Evolutionary conservation across 108 stramenopile species (phyloP).

Genomic region (Skeletonema tropicum): DNA sequence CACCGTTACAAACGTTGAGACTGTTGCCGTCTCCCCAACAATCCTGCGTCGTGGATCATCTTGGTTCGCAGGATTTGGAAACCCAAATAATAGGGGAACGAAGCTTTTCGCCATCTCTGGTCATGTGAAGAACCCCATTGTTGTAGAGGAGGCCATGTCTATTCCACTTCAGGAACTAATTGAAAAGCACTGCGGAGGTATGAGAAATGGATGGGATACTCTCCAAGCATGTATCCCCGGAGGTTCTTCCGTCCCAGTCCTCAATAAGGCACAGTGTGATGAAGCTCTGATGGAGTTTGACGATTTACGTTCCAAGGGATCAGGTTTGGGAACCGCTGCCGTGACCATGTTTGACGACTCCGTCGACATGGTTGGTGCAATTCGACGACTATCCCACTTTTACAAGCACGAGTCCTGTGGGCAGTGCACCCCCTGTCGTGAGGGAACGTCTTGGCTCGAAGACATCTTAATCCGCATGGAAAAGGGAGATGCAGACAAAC

Average conservation of each 20-base stretch:
- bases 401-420: constrained; percentile 99
- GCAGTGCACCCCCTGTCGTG: constrained; percentile 99
- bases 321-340: constrained; percentile 98
- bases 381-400: constrained; percentile 99
- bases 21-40: constrained; percentile 97
- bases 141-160: constrained; percentile 99
- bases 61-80: constrained; percentile 98
- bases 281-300: constrained; percentile 99
- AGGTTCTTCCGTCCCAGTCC: constrained; percentile 98
- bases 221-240: constrained; percentile 99
- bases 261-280: constrained; percentile 95
- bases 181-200: constrained; percentile 99
- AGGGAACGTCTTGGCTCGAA: constrained; percentile 95
- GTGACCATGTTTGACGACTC: constrained; percentile 99
- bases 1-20: constrained; percentile 99
- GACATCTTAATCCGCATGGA: constrained; percentile 95
- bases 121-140: constrained; percentile 99
- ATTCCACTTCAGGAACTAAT: constrained; percentile 98
- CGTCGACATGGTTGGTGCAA: constrained; percentile 99
- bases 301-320: constrained; percentile 92
- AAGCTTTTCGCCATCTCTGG: constrained; percentile 99
- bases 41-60: constrained; percentile 96
- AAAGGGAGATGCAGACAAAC: constrained; percentile 97
- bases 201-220: constrained; percentile 98
- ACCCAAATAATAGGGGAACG: constrained; percentile 97